These are phyloP conservation scores for Hirsutella rhossiliensis DNA, from an alignment of 2,329 filamentous ascomycete genomes.

Conservation along the genomic window DNA sequence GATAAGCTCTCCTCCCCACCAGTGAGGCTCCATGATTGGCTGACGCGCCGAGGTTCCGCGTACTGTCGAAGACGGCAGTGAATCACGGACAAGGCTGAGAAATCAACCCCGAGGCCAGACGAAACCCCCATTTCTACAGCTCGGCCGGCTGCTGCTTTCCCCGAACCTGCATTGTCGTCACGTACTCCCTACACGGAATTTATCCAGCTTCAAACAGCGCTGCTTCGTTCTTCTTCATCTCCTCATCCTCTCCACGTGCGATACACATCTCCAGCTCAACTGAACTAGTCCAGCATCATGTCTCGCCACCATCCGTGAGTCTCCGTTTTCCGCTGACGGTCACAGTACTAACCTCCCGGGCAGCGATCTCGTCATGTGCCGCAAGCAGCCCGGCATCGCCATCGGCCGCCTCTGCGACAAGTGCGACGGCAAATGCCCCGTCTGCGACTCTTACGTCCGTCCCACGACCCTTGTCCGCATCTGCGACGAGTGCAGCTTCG, in stretches of 20 bases:
- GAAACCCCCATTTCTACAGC: no score
- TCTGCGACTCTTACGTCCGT: slow-evolving; percentile 97
- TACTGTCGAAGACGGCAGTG: no score
- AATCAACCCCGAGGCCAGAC: no score
- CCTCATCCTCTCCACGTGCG: no score
- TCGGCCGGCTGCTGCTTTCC: no score
- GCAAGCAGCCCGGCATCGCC: slow-evolving; percentile 93
- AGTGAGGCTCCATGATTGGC: no score
- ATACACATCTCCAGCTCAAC: not conserved
- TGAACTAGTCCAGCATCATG: slow-evolving; percentile 39
- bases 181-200: no score
- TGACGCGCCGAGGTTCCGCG: no score
- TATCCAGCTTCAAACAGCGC: no score
- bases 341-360: not conserved
- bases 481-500: slow-evolving; percentile 98
- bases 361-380: slow-evolving; percentile 97
- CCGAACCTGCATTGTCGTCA: no score
- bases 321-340: not conserved
- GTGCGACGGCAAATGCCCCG: slow-evolving; percentile 98
- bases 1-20: no score
- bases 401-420: slow-evolving; percentile 99
- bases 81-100: no score
- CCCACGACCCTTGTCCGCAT: slow-evolving; percentile 95
- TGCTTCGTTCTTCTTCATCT: not conserved
- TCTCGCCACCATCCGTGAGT: slow-evolving; percentile 87